phyloP scores from a whole-genome alignment of 495 filamentous ascomycete genomes.

The Penicillium roqueforti region DNA sequence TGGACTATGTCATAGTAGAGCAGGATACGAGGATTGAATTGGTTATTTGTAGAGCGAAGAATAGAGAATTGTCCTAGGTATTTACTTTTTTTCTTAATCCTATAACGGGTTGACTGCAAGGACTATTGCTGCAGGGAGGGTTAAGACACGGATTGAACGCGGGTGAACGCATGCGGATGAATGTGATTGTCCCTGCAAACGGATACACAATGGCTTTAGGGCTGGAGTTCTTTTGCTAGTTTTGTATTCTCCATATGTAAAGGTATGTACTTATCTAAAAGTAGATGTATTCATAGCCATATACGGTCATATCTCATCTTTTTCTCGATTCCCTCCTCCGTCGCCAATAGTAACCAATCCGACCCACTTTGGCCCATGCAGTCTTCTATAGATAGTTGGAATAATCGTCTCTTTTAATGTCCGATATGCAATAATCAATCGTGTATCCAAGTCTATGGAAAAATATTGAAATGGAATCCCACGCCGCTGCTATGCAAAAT shows the following conservation, averaged over 20 bases:
- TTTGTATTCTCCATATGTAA: neutral
- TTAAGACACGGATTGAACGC: constrained; percentile 23
- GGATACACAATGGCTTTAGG: neutral
- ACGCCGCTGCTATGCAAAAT: constrained; percentile 34
- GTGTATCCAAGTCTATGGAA: neutral
- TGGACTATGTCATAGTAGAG: neutral
- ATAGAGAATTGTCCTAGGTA: neutral
- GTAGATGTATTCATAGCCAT: too few relatives aligned
- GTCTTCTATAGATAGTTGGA: constrained; percentile 13
- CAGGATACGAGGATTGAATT: neutral
- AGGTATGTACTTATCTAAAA: neutral
- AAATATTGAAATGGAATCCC: constrained; percentile 4
- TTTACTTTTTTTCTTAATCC: constrained; percentile 1
- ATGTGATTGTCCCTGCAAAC: constrained; percentile 19
- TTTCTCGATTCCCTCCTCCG: neutral
- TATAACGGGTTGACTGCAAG: constrained; percentile 20
- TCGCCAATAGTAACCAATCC: constrained; percentile 12
- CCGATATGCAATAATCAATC: neutral
- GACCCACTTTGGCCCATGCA: constrained; percentile 26
- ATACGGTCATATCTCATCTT: neutral
- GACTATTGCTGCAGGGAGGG: constrained; percentile 23
- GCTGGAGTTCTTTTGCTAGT: neutral
- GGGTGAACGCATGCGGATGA: constrained; percentile 20
- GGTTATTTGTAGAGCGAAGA: neutral
- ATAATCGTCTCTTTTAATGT: neutral